Base-by-base conservation (phyloP, 2,329 filamentous ascomycete species). In the Penicillium sclerotiorum region DNA sequence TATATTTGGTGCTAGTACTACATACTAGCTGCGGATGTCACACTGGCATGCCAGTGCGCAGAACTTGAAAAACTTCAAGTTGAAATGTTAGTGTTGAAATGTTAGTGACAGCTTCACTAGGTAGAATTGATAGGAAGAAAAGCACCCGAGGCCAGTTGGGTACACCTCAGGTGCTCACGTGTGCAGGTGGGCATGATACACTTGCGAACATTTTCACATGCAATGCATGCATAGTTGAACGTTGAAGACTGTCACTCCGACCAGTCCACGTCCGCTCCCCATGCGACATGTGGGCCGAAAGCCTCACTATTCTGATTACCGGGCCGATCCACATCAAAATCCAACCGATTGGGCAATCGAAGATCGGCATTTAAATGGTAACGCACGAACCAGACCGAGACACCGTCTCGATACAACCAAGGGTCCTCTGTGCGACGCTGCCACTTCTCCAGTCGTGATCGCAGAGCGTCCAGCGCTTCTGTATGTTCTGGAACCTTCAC, bases 361-460 rank as follows among this genome's bases (percentile, higher is more conserved):
- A 62, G 17, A 1, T 57, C 58, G 18, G 46, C 47, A 3, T 32
- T 35, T 2, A 56, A 30, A 47, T 58, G 56, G 33, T 55, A 45
- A 12, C 36, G 42, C 12, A 57, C 42, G 30, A 58, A 49, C 41
- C 49, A 49, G 7, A 54, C 41, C 2, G 56, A 58, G 1, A 58
- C 56, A 0, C 61, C 60, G 35, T 63, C 68, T 8, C 63, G 50
- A 44, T 60, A 68, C 15, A 71, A 52, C 68, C 68, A 72, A 8
- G 61, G 55, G 55, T 72, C 70, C 18, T 60, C 56, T 1, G 69
- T 72, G 38, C 63, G 47, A 5, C 57, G 47, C 52, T 72, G 68
- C 69, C 68, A 72, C 23, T 59, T 50, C 27, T 72, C 68, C 23
- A 74, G 37, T 39, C 60, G 47, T 6, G 20, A 46, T 5, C 72